Evolutionary conservation across 2,329 filamentous ascomycete genomes (phyloP).

Genomic region (Lachnum nothofagi): DNA sequence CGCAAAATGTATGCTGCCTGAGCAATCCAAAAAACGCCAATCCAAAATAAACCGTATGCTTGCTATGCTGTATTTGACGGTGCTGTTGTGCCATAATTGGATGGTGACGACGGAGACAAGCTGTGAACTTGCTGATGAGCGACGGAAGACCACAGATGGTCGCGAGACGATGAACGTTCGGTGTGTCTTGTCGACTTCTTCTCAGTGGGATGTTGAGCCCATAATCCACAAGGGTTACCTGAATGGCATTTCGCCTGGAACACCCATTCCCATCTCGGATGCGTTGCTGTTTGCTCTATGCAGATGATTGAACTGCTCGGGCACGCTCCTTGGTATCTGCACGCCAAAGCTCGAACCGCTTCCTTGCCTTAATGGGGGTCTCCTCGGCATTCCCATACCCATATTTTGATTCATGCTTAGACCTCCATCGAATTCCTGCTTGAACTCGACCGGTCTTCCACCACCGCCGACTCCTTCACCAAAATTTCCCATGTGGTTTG

Average conservation of each 20-base stretch:
- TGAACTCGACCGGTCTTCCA: constrained; percentile 20
- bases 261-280: constrained; percentile 9
- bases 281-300: constrained; percentile 21
- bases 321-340: constrained; percentile 27
- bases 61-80: too few species aligned
- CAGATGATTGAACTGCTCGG: constrained; percentile 23
- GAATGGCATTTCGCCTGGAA: not conserved
- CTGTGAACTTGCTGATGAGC: too few species aligned
- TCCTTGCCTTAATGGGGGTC: constrained; percentile 25
- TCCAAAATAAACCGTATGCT: too few species aligned
- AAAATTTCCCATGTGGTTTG: constrained; percentile 16
- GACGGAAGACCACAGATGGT: too few species aligned
- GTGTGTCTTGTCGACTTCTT: too few species aligned
- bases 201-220: too few species aligned
- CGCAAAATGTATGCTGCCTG: too few species aligned
- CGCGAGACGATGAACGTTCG: too few species aligned
- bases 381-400: constrained; percentile 13
- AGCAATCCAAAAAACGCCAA: too few species aligned
- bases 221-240: not conserved
- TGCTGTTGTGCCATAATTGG: too few species aligned
- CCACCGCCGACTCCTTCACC: constrained; percentile 18
- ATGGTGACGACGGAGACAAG: too few species aligned
- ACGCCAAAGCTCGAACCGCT: constrained; percentile 21
- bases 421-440: constrained; percentile 21
- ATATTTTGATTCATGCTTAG: constrained; percentile 12